Evolutionary conservation across 2,329 filamentous ascomycete species (phyloP).

Genomic region (Talaromyces sp.): DNA sequence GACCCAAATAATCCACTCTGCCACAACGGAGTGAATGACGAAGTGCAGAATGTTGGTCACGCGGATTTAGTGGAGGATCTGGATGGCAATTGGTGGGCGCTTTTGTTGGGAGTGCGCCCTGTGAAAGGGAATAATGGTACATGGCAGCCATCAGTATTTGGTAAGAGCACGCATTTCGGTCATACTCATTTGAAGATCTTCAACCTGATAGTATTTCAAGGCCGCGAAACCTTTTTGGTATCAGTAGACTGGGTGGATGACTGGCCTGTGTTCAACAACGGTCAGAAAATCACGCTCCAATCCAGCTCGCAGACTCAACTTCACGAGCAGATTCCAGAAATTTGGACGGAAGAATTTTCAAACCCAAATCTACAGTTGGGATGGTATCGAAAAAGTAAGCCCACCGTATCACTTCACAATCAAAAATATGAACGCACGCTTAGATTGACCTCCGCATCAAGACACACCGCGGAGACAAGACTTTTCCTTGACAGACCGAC

Average conservation of each 20-base stretch:
- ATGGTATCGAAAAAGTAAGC: constrained; percentile 39
- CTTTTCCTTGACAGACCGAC: constrained; percentile 43
- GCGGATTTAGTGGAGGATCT: constrained; percentile 45
- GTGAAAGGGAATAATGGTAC: constrained; percentile 16
- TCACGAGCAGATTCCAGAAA: not conserved
- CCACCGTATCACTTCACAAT: not conserved
- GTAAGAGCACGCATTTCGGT: constrained; percentile 17
- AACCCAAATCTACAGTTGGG: constrained; percentile 21
- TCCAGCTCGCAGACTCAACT: constrained; percentile 21
- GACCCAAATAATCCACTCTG: constrained; percentile 56
- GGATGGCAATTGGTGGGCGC: constrained; percentile 45
- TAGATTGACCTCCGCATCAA: constrained; percentile 12
- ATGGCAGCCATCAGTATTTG: constrained; percentile 41
- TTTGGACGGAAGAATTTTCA: constrained; percentile 27
- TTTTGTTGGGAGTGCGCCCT: constrained; percentile 44
- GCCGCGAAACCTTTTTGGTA: constrained; percentile 48
- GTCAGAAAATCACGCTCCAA: constrained; percentile 39
- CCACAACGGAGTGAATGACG: constrained; percentile 44
- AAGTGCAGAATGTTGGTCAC: constrained; percentile 49
- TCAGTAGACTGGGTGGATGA: constrained; percentile 47
- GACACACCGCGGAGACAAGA: constrained; percentile 46
- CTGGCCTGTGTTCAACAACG: constrained; percentile 49
- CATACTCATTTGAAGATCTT: not conserved
- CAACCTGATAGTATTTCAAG: constrained; percentile 17
- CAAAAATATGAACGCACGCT: not conserved